Evolutionary conservation across 2,329 filamentous ascomycete species (phyloP).

Genomic region (Aspergillus pseudoterreus): DNA sequence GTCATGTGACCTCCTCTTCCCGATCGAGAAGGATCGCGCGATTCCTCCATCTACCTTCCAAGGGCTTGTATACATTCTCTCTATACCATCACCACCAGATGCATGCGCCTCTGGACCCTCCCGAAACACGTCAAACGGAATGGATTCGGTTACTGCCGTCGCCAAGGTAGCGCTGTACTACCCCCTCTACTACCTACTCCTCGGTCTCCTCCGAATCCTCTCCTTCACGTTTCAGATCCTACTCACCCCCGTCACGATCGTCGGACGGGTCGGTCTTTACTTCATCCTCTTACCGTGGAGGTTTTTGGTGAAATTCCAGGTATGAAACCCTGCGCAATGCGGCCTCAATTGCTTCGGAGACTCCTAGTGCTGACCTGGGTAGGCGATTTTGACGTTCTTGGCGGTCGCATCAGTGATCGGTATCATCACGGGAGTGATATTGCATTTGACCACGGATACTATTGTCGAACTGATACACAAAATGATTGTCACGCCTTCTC

Average conservation of each 20-base stretch:
- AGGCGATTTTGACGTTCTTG: constrained; percentile 53
- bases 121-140: no score
- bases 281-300: constrained; percentile 48
- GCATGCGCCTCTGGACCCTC: no score
- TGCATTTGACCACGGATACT: constrained; percentile 56
- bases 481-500: constrained; percentile 35
- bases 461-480: constrained; percentile 51
- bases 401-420: constrained; percentile 66
- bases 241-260: constrained; percentile 46
- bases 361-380: not conserved
- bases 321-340: constrained; percentile 25
- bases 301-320: constrained; percentile 54
- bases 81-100: no score
- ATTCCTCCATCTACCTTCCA: no score
- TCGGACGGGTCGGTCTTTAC: constrained; percentile 41
- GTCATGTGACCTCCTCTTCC: no score
- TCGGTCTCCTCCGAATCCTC: constrained; percentile 14
- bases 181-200: constrained; percentile 7
- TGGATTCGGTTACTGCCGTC: no score
- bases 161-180: no score
- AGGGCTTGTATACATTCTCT: no score
- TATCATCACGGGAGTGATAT: constrained; percentile 56
- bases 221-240: constrained; percentile 25
- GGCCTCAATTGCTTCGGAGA: no score
- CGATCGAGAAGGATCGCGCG: no score